Evolutionary conservation across 164 flowering plant species (phyloP), one percentile per base, ranked within the genome.

Genomic region (Cinnamomum chago): DNA sequence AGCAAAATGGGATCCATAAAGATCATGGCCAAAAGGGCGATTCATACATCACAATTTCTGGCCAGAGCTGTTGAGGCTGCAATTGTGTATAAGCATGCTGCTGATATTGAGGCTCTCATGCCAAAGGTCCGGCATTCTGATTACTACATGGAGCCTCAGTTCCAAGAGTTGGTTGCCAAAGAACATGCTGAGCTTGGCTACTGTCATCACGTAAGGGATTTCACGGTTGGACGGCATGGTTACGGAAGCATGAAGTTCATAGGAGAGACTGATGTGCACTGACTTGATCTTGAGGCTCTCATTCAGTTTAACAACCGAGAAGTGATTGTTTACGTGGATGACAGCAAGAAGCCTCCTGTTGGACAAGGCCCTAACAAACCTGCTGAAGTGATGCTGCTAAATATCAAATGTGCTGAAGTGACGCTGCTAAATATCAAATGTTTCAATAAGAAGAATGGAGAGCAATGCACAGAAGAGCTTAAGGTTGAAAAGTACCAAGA

Each of bases 341-440:
- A 93, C 51, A 85, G 81, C 78, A 92, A 93, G 86, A 95, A 93
- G 77, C 98, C 99, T 15, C 94, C 97, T 1, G 89, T 92, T 20
- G 99, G 99, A 66, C 96, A 93, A 80, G 99, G 98, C 62, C 92
- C 93, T 3, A 95, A 93, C 77, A 95, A 95, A 77, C 88, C 96
- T 23, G 98, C 98, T n/a, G 98, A 87, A 81, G 97, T 93, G 20
- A 95, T 94, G 1, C 91, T 95, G 20, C 92, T 95, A 23, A 92
- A 95, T 76, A 86, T 95, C 69, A 92, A 86, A 76, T 92, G 97
- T 76, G 98, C 98, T n/a, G 98, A 87, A 81, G 97, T 93, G 20
- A 95, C 95, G 1, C 91, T 95, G 20, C 92, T 95, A 23, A 92
- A 95, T 76, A 86, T 95, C 69, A 92, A 86, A 76, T 92, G 97